A percentile compares a stretch with the other conserved stretches of the same genome.
Conservation (phyloP, 768 basidiomycete genomes). For the Tricholomella constricta region DNA sequence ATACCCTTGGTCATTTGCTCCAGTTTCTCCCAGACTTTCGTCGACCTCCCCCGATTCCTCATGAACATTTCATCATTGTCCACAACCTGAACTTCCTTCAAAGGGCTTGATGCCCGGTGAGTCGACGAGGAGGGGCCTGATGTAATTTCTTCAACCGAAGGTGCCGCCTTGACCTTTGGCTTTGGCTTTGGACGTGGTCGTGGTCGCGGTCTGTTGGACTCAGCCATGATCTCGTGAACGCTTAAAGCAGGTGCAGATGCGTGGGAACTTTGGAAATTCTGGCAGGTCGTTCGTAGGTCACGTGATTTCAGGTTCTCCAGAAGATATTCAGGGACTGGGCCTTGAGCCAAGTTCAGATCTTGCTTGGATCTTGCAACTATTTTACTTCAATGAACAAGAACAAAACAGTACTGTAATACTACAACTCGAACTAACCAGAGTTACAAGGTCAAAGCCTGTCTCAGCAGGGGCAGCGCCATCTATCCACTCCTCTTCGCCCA, state of each 20-base stretch:
- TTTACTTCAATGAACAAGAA: not conserved
- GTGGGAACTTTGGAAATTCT: constrained; percentile 41
- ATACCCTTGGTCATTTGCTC: constrained; percentile 59
- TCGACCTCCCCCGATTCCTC: constrained; percentile 59
- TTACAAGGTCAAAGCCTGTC: not conserved
- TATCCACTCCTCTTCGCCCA: not conserved
- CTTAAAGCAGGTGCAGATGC: constrained; percentile 33
- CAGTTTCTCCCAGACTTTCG: constrained; percentile 60
- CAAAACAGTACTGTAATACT: not conserved
- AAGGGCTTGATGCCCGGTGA: not conserved
- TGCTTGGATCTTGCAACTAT: too few species aligned
- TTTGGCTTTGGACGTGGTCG: constrained; percentile 53
- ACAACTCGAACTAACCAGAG: constrained; percentile 12
- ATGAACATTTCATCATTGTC: constrained; percentile 75
- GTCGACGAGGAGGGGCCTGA: constrained; percentile 23
- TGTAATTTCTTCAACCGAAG: constrained; percentile 11
- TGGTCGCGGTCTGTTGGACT: constrained; percentile 42
- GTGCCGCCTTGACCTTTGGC: constrained; percentile 34
- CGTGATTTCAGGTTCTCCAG: constrained; percentile 25
- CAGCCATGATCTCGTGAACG: constrained; percentile 31
- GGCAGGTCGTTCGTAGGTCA: constrained; percentile 33
- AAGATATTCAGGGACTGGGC: too few species aligned
- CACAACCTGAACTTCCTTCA: constrained; percentile 30
- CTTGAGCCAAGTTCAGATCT: too few species aligned
- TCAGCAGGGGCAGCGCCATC: not conserved